Evolutionary conservation across 1,284 basidiomycete species (phyloP), one percentile per base, ranked within the genome.

Genomic region (Waitea zeae): DNA sequence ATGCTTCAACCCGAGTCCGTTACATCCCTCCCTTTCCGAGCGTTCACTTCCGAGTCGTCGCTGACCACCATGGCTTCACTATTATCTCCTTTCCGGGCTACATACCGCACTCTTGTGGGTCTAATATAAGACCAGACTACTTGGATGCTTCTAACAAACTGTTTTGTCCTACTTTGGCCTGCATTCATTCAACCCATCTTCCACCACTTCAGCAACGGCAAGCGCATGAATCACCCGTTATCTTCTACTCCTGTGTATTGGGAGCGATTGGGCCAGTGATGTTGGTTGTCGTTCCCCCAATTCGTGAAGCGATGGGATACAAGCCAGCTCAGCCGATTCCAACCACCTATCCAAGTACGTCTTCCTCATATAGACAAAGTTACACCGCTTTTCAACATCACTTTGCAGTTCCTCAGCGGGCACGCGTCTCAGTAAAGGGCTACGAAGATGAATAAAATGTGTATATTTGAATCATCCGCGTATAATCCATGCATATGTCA

Each of bases 201-300:
- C n/a, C n/a, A n/a, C n/a, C n/a, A n/a, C n/a, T 30, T 14, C 43
- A 76, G 71, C 72, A 74, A 68, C 74, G 80, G 41, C 71, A 79
- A 48, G 87, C 89, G 24, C 92, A 96, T 61, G 89, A 95, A 59
- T 75, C 75, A 46, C 89, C 90, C 24, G 82, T 87, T 49, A 72
- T 95, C 54, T 92, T 93, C 63, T 95, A 77, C 61, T 84, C 88
- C 5, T 64, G 80, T 50, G 55, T 76, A 35, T 57, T 95, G 40
- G 90, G 89, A 30, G 49, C 59, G 36, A 60, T 69, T 54, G 89
- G 89, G 2, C 90, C 90, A 11, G 54, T 79, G 17, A 59, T 86
- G 51, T 80, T 81, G 33, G 45, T 86, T 28, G 61, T 67, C 31
- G 70, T 95, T 9, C 89, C 90, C 9, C 76, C 82, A 5, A 67